Evolutionary conservation across 202 grass and related monocot species (phyloP).

Genomic region (Zizania palustris): DNA sequence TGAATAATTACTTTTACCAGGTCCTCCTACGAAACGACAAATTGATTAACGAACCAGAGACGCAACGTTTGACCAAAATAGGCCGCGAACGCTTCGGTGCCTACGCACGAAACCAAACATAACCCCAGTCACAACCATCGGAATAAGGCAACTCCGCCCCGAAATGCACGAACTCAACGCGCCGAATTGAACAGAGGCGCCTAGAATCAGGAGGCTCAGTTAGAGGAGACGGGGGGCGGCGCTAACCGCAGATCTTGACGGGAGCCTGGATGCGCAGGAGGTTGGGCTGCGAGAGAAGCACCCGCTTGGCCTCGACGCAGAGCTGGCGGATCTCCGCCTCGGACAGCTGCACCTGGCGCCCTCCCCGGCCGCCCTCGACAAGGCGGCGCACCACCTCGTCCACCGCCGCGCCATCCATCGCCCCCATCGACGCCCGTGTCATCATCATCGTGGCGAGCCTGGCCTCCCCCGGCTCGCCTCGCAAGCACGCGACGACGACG

Average conservation of each 20-base stretch:
- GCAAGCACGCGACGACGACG: neutral
- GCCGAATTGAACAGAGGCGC: neutral
- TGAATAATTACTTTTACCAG: neutral
- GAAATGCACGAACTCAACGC: neutral
- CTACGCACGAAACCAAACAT: neutral
- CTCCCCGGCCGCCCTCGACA: slow-evolving; percentile 50
- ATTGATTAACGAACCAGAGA: neutral
- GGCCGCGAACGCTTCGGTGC: neutral
- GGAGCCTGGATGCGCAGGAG: slow-evolving; percentile 61
- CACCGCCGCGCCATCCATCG: slow-evolving; percentile 51
- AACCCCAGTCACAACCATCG: neutral
- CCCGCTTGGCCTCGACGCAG: slow-evolving; percentile 69
- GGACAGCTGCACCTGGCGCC: slow-evolving; percentile 63
- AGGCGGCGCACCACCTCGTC: slow-evolving; percentile 60
- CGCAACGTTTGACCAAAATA: slow-evolving; percentile 31
- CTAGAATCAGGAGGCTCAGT: neutral
- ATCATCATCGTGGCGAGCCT: slow-evolving; percentile 46
- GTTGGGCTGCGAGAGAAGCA: slow-evolving; percentile 59
- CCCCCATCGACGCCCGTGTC: slow-evolving; percentile 64
- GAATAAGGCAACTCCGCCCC: neutral
- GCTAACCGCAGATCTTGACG: slow-evolving; percentile 73
- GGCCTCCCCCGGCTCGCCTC: neutral
- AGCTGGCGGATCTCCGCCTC: slow-evolving; percentile 79
- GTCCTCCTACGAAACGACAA: neutral
- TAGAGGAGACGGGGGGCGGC: neutral